Evolutionary conservation across 176 grass and related monocot genomes (phyloP), one percentile per base, ranked within the genome.

Genomic region (Oryza meridionalis): DNA sequence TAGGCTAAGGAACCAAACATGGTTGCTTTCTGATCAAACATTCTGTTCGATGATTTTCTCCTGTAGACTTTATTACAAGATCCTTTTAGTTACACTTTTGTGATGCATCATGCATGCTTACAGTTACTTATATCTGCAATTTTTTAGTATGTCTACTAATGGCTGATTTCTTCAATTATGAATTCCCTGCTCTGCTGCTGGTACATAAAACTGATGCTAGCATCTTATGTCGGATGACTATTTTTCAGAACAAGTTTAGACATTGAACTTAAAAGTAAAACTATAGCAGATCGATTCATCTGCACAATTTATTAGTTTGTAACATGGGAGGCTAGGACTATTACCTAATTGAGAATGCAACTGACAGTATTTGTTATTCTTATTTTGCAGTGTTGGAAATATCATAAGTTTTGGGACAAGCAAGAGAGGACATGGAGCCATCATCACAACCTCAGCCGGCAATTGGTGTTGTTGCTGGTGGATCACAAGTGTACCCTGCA

Each of bases 401-500:
- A 78, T 31, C 3, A 16, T 86, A 86, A 47, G 4, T 49, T 68
- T 72, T 77, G 3, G 55, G 45, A 58, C 35, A 86, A 73, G 26
- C 14, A 65, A 59, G 40, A 70, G 69, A 22, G 14, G 63, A 86
- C 72, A 94, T 94, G 92, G 88, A 91, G 37, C 84, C 76, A 26
- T 77, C 87, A 37, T 68, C 90, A 43, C 85, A 93, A 44, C 59
- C 83, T 81, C 86, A 69, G 38, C 86, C 80, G 77, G 58, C 84
- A 27, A 84, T 86, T 22, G 75, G 71, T 45, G 79, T 69, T 74
- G 85, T 70, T 77, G 58, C 82, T 71, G 74, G 75, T 81, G 88
- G 85, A 77, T 90, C 86, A 6, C 92, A 90, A 84, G 79, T 65
- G 25, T 81, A 90, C 53, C 44, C 82, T 84, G 55, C 88, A 16